Conservation (phyloP, 495 filamentous ascomycete species). For the Friedmanniomyces endolithicus region DNA sequence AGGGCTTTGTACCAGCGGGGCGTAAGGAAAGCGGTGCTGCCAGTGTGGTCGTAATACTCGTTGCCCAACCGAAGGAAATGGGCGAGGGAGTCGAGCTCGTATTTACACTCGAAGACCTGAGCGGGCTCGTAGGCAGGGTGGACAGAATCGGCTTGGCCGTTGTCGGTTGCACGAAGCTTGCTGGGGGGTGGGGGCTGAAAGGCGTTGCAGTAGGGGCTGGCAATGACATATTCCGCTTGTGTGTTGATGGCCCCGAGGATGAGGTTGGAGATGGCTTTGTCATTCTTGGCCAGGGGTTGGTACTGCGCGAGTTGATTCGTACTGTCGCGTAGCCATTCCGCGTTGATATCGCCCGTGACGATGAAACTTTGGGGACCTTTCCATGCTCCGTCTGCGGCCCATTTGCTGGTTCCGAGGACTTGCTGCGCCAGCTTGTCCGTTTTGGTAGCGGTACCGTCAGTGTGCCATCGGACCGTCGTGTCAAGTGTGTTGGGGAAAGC, state of each 20-base stretch:
- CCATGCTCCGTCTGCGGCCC: conserved; percentile 48
- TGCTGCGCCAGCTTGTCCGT: conserved; percentile 25
- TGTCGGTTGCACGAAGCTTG: conserved; percentile 51
- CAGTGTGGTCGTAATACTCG: conserved; percentile 71
- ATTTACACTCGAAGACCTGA: conserved; percentile 95
- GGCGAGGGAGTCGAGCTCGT: conserved; percentile 91
- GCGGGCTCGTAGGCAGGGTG: conserved; percentile 75
- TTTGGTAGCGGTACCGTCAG: conserved; percentile 35
- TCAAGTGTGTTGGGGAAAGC: conserved; percentile 94
- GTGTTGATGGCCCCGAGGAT: conserved; percentile 95
- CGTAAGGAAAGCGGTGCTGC: conserved; percentile 64
- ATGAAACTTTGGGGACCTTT: conserved; percentile 82
- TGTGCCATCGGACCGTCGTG: conserved; percentile 75
- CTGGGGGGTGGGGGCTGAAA: conserved; percentile 89
- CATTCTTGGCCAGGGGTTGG: conserved; percentile 67
- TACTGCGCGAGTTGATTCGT: conserved; percentile 92
- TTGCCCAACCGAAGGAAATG: conserved; percentile 79
- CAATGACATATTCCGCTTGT: conserved; percentile 85
- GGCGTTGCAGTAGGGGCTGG: conserved; percentile 93
- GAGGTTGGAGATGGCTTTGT: conserved; percentile 58
- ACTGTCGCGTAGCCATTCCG: conserved; percentile 94
- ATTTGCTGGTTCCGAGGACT: conserved; percentile 8
- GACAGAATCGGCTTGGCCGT: conserved; percentile 69
- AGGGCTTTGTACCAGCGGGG: conserved; percentile 70
- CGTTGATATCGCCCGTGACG: conserved; percentile 97